These are phyloP conservation scores for Lumnitzera littorea DNA, from an alignment of 345 rosid species.

Conservation along the genomic window DNA sequence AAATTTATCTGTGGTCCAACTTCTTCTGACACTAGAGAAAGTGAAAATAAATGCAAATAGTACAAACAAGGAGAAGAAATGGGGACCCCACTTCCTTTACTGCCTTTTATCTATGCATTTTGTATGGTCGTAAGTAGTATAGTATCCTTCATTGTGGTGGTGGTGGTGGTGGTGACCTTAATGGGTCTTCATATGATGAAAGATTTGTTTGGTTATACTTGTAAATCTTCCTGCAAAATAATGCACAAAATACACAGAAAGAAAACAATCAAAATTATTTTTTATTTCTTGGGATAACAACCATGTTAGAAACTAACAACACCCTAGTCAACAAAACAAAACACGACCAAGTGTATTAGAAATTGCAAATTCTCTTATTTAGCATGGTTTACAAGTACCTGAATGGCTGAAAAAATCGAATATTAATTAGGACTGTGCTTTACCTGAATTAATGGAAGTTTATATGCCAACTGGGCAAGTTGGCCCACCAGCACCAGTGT, in stretches of 20 bases:
- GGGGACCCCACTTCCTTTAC: conserved; percentile 42
- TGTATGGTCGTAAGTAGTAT: conserved; percentile 43
- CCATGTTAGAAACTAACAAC: no score
- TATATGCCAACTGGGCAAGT: conserved; percentile 89
- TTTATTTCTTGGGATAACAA: background rate
- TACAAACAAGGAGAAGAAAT: conserved; percentile 31
- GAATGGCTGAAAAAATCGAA: background rate
- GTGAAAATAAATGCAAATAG: conserved; percentile 20
- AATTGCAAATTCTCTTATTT: no score
- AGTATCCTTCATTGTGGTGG: conserved; percentile 8
- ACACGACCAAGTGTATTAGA: no score
- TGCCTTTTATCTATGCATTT: conserved; percentile 28
- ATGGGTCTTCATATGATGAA: conserved; percentile 21
- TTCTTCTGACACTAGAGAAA: conserved; percentile 16
- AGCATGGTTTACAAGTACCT: no score
- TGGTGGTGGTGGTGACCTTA: conserved; percentile 24
- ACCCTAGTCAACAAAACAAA: no score
- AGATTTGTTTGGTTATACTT: conserved; percentile 25
- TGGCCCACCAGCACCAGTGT: conserved; percentile 66
- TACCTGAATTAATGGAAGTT: conserved; percentile 10
- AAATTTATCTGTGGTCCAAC: conserved; percentile 34
- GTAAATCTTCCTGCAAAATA: conserved; percentile 23
- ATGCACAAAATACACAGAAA: background rate
- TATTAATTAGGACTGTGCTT: background rate
- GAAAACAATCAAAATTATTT: background rate